Evolutionary conservation across 148 eudicot species (phyloP), one percentile per base, ranked within the genome.

Genomic region (Camellia lanceoleosa): DNA sequence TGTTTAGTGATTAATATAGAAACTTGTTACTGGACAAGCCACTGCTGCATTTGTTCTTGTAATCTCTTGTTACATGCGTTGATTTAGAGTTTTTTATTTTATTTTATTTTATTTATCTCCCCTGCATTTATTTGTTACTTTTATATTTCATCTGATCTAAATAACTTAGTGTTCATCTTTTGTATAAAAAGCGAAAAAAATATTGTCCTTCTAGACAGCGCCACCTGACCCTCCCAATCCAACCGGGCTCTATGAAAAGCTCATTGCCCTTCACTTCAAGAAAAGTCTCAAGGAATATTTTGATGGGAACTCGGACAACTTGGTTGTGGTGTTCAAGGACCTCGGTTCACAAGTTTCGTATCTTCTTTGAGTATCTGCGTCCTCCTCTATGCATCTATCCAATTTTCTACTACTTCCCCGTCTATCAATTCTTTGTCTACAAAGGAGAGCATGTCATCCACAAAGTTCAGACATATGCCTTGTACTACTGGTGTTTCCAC

Each of bases 171-270:
- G n/a, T 77, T 55, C 74, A 75, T 56, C 67, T 82, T 42, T 81
- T 67, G 38, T 38, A 11, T 58, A 46, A 61, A 80, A 92, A 93
- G 98, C 92, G 76, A 95, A 86, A 86, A 95, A 93, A 77, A 49
- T 95, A 84, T 82, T 95, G 91, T 66, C 97, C 98, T 68, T 87
- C 98, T 59, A 91, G 98, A 79, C 98, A 93, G 86, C 90, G 98
- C n/a, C 90, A 97, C n/a, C 82, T 95, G 80, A 95, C 97, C 78
- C 94, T 93, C 77, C 96, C 98, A n/a, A 7, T 93, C 67, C 87
- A 78, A 76, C 82, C 97, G 4, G 97, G 96, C 65, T 89, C 94
- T 60, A 95, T 89, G 94, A 84, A 83, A 95, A 80, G 83, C 94
- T 95, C 14, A 85, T 85, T 52, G 93, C 93, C 54, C 96, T 95